Percentiles rank a stretch among this genome's conserved stretches.
These are phyloP conservation scores for Backusella mclennaniae DNA, from an alignment of 192 early-diverging fungal genomes.

Conservation along the genomic window DNA sequence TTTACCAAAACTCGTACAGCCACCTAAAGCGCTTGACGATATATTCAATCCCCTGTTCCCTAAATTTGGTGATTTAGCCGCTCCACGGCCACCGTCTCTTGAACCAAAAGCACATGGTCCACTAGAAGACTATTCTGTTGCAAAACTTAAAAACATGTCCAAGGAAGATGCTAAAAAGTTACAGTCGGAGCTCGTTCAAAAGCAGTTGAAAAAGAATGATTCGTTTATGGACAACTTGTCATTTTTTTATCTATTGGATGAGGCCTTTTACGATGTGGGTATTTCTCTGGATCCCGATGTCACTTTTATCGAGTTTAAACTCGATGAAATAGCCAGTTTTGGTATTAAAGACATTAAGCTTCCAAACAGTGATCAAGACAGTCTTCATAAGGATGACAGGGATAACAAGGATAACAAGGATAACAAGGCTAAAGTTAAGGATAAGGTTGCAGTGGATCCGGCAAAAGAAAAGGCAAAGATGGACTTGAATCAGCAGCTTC, in stretches of 20 bases:
- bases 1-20: background rate
- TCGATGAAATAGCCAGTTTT: background rate
- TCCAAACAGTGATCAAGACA: background rate
- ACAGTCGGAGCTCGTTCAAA: background rate
- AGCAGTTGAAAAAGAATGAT: background rate
- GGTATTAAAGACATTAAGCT: background rate
- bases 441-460: background rate
- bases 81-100: background rate
- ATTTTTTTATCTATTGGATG: background rate
- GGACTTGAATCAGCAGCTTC: background rate
- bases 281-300: background rate
- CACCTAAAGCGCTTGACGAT: background rate
- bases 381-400: background rate
- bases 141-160: background rate
- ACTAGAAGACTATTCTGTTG: background rate
- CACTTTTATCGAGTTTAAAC: background rate
- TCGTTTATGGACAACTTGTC: background rate
- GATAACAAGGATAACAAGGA: background rate
- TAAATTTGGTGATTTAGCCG: background rate
- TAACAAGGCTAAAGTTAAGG: no score
- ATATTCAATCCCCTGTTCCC: background rate
- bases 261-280: background rate
- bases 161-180: background rate
- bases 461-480: background rate
- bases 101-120: background rate